Conservation (phyloP, 352 stramenopile genomes). For the Pythium aristosporum region DNA sequence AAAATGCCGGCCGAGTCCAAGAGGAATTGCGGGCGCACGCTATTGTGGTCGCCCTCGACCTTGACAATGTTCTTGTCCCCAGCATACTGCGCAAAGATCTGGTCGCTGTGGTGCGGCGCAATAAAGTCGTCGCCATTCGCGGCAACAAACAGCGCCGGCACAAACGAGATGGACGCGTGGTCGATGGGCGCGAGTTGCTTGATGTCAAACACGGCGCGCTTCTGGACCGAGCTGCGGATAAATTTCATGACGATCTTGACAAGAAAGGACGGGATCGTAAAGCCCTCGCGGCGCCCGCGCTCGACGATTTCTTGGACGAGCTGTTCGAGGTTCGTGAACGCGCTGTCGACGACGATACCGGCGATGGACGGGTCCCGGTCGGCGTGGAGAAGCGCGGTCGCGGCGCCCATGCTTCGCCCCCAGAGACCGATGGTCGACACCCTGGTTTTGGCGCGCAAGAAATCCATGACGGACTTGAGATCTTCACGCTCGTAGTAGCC, state of each 20-base stretch:
- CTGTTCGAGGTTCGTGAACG: conserved; percentile 95
- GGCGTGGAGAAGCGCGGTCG: conserved; percentile 96
- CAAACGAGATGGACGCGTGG: conserved; percentile 93
- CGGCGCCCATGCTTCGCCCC: conserved; percentile 98
- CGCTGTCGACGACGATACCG: conserved; percentile 96
- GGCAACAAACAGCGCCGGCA: conserved; percentile 96
- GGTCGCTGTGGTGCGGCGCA: conserved; percentile 80
- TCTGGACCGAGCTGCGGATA: conserved; percentile 91
- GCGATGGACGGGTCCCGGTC: conserved; percentile 96
- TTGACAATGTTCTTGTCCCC: conserved; percentile 99
- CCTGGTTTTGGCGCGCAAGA: conserved; percentile 89
- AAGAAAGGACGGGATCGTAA: conserved; percentile 90
- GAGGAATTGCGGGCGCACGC: conserved; percentile 92
- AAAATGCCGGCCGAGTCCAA: conserved; percentile 96
- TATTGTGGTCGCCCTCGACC: conserved; percentile 98
- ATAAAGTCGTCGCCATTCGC: conserved; percentile 97
- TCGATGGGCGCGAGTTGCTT: conserved; percentile 76
- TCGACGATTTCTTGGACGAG: conserved; percentile 98
- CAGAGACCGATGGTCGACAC: conserved; percentile 96
- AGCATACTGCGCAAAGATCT: conserved; percentile 88
- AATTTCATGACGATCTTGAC: conserved; percentile 92
- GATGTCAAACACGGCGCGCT: conserved; percentile 87
- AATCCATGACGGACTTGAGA: conserved; percentile 88
- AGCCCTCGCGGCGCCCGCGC: conserved; percentile 90
- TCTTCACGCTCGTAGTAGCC: conserved; percentile 95